phyloP scores from a whole-genome alignment of 2,329 filamentous ascomycete genomes.

The Fusarium foetens region DNA sequence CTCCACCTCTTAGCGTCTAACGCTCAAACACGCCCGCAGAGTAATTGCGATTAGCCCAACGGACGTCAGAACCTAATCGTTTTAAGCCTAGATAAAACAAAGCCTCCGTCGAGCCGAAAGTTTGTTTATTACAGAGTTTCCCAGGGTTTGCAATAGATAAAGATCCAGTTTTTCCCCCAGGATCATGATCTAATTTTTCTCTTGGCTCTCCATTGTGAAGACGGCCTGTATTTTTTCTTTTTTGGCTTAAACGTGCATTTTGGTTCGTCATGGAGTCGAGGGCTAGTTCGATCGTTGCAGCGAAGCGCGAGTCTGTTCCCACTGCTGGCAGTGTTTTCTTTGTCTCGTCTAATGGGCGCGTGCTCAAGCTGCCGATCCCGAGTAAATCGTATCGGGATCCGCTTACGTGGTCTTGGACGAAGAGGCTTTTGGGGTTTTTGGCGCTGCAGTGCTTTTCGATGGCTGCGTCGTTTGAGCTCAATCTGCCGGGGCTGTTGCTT shows the following conservation, averaged over 20 bases:
- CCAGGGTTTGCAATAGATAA: neutral
- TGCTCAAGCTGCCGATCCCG: slow-evolving; percentile 32
- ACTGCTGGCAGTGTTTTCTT: slow-evolving; percentile 42
- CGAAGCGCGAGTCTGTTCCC: slow-evolving; percentile 23
- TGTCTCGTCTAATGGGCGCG: slow-evolving; percentile 27
- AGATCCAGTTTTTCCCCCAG: neutral
- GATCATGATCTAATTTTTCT: neutral
- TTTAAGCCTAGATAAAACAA: slow-evolving; percentile 1
- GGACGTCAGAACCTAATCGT: neutral
- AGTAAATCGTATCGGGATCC: slow-evolving; percentile 32
- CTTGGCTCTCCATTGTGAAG: neutral
- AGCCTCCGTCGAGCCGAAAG: neutral
- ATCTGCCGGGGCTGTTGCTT: slow-evolving; percentile 12
- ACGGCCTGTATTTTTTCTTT: neutral
- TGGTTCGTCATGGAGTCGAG: slow-evolving; percentile 7
- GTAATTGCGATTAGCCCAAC: neutral
- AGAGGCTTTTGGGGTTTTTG: slow-evolving; percentile 16
- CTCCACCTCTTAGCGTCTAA: neutral
- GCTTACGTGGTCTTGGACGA: slow-evolving; percentile 28
- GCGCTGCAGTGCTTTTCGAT: slow-evolving; percentile 21
- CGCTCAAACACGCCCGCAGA: slow-evolving; percentile 17
- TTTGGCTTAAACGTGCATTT: neutral
- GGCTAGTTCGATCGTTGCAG: neutral
- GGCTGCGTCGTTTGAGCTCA: slow-evolving; percentile 11
- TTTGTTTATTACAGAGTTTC: neutral